Evolutionary conservation across 2,329 filamentous ascomycete genomes (phyloP), one percentile per base, ranked within the genome.

Genomic region (Diaporthe sp.): DNA sequence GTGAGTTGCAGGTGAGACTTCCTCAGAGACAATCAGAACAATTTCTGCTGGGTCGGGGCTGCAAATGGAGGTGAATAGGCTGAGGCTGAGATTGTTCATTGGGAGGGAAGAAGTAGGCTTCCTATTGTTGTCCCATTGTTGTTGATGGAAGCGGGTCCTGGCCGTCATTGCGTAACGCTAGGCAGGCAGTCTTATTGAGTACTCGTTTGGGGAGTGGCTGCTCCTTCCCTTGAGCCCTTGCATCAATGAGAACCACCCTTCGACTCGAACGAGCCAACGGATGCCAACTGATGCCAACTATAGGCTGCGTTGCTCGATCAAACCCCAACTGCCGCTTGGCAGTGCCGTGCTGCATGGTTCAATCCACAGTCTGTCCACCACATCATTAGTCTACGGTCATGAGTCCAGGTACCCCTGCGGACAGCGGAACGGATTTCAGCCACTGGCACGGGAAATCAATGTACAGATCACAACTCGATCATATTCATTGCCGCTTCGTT

Each of bases 61-160:
- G 60, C 49, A 71, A 73, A 53, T 73, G 75, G 68, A 17, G 22
- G 12, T 75, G 75, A 75, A 73, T 73, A 55, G 60, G 15, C 13
- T 34, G 42, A 13, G 39, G 25, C 39, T 55, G 67, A 19, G 51
- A 72, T 76, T 76, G 74, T 76, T 70, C 31, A 17, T 42, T 22
- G 2, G 46, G 46, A 55, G 61, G 37, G 51, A 15, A 25, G 58
- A 42, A 44, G 15, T 3, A 25, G 10, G 10, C 65, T 75, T 77
- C 42, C 71, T 65, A 77, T 77, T 76, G 76, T 77, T 37, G 71
- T 68, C 42, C 60, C 42, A 75, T 77, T 76, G 76, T 77, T 19
- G 53, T 19, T 42, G 39, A 49, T 72, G 58, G 51, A 60, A 60
- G 44, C 25, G 73, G 46, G 28, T 17, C 22, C 19, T 1, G 46